These are phyloP conservation scores for Verticillium zaregamsianum DNA, from an alignment of 2,329 filamentous ascomycete species.

Conservation along the genomic window DNA sequence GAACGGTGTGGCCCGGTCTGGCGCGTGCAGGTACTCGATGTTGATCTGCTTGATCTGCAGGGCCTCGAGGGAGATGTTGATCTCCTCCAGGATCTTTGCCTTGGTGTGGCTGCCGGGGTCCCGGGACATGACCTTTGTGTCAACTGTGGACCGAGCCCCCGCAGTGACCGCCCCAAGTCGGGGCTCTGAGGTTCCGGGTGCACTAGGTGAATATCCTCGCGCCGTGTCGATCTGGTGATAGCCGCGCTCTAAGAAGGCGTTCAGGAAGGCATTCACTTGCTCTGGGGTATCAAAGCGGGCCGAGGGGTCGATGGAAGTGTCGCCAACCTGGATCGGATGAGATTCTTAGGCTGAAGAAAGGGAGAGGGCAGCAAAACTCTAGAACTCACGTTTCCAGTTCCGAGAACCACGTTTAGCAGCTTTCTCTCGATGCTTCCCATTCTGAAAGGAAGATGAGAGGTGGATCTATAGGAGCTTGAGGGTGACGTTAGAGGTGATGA, in stretches of 20 bases:
- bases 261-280: constrained; percentile 19
- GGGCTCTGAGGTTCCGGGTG: constrained; percentile 22
- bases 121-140: constrained; percentile 27
- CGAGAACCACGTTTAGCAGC: background rate
- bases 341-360: background rate
- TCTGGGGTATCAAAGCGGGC: constrained; percentile 13
- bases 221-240: constrained; percentile 25
- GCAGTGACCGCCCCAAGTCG: constrained; percentile 22
- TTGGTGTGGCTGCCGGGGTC: constrained; percentile 22
- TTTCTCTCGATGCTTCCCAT: background rate
- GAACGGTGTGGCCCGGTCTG: constrained; percentile 37
- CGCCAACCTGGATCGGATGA: constrained; percentile 9
- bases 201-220: constrained; percentile 23
- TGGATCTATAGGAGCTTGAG: background rate
- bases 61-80: constrained; percentile 25
- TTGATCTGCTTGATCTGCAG: constrained; percentile 22
- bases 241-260: constrained; percentile 20
- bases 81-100: constrained; percentile 20
- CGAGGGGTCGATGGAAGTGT: constrained; percentile 3
- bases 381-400: background rate
- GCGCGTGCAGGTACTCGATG: constrained; percentile 38
- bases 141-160: constrained; percentile 24
- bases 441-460: background rate
- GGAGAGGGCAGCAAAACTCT: background rate
- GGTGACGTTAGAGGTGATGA: background rate